Evolutionary conservation across 1,284 basidiomycete species (phyloP).

Genomic region (Boletus semigastroideus): DNA sequence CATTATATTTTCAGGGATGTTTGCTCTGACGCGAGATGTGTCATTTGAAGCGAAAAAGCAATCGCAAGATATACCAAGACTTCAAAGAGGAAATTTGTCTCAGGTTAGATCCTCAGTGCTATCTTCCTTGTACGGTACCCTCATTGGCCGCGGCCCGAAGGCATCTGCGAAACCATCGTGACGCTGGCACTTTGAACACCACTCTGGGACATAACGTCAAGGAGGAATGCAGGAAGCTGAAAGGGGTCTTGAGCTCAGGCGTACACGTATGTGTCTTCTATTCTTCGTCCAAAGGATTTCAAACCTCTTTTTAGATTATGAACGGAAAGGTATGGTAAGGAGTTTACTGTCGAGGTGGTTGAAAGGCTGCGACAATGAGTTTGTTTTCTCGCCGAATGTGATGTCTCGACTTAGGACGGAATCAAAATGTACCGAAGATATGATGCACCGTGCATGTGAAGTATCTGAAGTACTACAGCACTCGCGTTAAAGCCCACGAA

Average conservation of each 20-base stretch:
- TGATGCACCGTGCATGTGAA: no score
- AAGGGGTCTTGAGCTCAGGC: slow-evolving; percentile 42
- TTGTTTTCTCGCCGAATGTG: no score
- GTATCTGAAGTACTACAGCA: no score
- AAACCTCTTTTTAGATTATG: slow-evolving; percentile 16
- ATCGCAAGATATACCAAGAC: slow-evolving; percentile 74
- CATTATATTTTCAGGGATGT: background rate
- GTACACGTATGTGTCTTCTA: slow-evolving; percentile 19
- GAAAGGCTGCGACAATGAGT: no score
- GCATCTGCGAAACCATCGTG: slow-evolving; percentile 54
- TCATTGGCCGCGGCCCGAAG: slow-evolving; percentile 29
- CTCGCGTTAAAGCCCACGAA: no score
- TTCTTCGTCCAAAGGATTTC: background rate
- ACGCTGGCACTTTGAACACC: slow-evolving; percentile 47
- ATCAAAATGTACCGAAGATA: no score
- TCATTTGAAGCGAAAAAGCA: slow-evolving; percentile 59
- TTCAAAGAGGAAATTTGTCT: slow-evolving; percentile 75
- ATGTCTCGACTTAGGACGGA: no score
- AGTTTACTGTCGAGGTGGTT: background rate
- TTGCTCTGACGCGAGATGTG: background rate
- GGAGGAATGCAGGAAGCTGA: slow-evolving; percentile 65
- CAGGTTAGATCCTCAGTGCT: slow-evolving; percentile 39
- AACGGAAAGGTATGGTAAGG: slow-evolving; percentile 21
- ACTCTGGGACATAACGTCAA: slow-evolving; percentile 53
- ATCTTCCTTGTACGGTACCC: no score